Evolutionary conservation across 169 alveolate species (phyloP).

Genomic region (Plasmodium sp.): DNA sequence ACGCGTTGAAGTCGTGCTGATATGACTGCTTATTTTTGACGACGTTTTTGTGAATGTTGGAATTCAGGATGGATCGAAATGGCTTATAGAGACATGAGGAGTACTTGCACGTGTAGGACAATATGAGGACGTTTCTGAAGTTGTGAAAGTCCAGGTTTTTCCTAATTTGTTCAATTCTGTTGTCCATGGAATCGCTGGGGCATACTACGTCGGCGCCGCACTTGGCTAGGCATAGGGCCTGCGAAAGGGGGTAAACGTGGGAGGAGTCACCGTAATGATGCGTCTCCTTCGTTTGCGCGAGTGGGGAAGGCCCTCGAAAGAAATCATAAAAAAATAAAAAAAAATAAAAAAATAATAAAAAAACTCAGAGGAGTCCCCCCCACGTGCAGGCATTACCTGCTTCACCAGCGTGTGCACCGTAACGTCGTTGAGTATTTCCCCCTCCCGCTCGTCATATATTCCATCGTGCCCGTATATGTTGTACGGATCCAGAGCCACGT

Average conservation of each 20-base stretch:
- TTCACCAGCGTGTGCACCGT: conserved; percentile 78
- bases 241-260: neutral
- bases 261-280: neutral
- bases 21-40: conserved; percentile 85
- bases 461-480: conserved; percentile 83
- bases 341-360: neutral
- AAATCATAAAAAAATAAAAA: neutral
- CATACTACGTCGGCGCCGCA: conserved; percentile 91
- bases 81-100: conserved; percentile 90
- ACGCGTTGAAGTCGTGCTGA: conserved; percentile 82
- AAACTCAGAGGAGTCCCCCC: neutral
- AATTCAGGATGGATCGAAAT: conserved; percentile 88
- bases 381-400: conserved; percentile 65
- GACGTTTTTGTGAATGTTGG: conserved; percentile 79
- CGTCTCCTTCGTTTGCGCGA: neutral
- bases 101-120: conserved; percentile 90
- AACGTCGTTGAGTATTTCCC: conserved; percentile 78
- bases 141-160: conserved; percentile 80
- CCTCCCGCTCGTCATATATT: conserved; percentile 77
- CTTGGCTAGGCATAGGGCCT: conserved; percentile 84
- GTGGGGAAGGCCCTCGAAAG: neutral
- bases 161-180: conserved; percentile 87
- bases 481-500: conserved; percentile 84
- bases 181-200: conserved; percentile 94
- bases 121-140: conserved; percentile 81